Percentiles rank a stretch among this genome's conserved stretches.
Evolutionary conservation across 2,329 filamentous ascomycete species (phyloP).

Genomic region (Aspergillus vadensis): DNA sequence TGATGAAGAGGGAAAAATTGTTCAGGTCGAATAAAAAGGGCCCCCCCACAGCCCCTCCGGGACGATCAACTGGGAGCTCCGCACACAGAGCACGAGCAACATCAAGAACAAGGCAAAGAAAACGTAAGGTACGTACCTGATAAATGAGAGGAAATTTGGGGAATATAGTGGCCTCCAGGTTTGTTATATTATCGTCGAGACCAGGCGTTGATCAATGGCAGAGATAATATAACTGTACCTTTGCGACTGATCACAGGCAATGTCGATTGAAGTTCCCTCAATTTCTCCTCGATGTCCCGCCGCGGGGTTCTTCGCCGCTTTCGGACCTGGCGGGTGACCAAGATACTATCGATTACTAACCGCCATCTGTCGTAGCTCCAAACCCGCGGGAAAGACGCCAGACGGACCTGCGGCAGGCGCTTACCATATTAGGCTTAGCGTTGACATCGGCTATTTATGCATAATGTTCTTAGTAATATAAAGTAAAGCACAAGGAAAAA

Average conservation of each 20-base stretch:
- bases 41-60: conserved; percentile 8
- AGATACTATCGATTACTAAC: conserved; percentile 9
- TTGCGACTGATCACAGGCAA: neutral
- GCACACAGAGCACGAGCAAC: neutral
- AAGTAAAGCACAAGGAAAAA: neutral
- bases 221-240: neutral
- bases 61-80: conserved; percentile 5
- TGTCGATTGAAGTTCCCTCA: neutral
- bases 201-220: neutral
- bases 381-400: neutral
- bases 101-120: neutral
- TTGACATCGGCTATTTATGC: neutral
- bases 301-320: conserved; percentile 20
- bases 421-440: neutral
- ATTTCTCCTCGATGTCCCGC: conserved; percentile 2
- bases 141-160: neutral
- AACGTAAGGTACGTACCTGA: neutral
- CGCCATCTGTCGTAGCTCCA: neutral
- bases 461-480: neutral
- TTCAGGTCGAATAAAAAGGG: conserved; percentile 15
- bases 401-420: neutral
- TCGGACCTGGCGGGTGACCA: conserved; percentile 16
- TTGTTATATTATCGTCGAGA: neutral
- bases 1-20: conserved; percentile 10
- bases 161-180: neutral